Base-by-base conservation (phyloP, 2,329 filamentous ascomycete species). In the Aspergillus sergii region DNA sequence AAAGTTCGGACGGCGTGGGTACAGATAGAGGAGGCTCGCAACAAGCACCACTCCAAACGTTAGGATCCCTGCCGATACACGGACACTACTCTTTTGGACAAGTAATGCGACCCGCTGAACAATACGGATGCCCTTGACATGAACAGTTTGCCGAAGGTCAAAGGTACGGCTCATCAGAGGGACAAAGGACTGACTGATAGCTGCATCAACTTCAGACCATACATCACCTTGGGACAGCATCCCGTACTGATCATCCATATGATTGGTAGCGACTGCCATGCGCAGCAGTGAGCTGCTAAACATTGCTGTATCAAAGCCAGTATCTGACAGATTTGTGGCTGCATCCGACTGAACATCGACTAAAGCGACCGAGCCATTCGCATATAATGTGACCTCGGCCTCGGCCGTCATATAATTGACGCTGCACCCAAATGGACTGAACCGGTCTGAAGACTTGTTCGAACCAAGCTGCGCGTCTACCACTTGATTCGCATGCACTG, bases 151-250 rank as follows among this genome's bases (percentile, higher is more conserved):
- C 2, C 45, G 36, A 26, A 62, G 21, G 14, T 62, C 55, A 51
- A 62, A 62, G 19, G 53, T 59, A 26, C 60, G 46, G 48, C 58
- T 59, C 60, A 62, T 55, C 39, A 62, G 39, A 10, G 60, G 60
- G n/a, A 62, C 60, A 14, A 62, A 62, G 14, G 60, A 48, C 32
- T 51, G 26, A 12, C 32, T 32, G 11, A 62, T 23, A 12, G 28
- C 30, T n/a, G 11, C 9, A 23, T 62, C 54, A 34, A 62, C 46
- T 26, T 28, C 58, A 14, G 39, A 54, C n/a, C 43, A 58, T 26
- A 62, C 12, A 23, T 48, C 34, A 11, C n/a, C 36, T 14, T 55
- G 46, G 41, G 39, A 34, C 12, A 50, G 46, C n/a, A 34, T 28
- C 14, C 30, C 12, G 5, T 26, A 58, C 30, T 32, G 50, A 19